Base-by-base conservation (phyloP, 352 stramenopile species). In the Peronospora belbahrii region DNA sequence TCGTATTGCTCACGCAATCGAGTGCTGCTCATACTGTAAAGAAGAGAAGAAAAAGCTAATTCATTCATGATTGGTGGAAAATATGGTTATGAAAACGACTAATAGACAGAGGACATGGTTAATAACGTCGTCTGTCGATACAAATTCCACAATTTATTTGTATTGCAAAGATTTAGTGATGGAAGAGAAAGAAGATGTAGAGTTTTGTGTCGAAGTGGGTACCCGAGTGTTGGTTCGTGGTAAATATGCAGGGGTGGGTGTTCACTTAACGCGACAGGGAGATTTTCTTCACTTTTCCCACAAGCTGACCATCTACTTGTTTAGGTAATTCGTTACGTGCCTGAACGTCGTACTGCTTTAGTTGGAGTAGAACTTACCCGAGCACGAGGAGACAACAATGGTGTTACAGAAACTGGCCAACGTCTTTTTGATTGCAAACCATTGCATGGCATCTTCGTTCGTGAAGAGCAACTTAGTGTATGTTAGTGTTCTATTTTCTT, bases 321-420 rank as follows among this genome's bases (percentile, higher is more conserved):
- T 57, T 54, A 92, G 80, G 59, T 70, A 24, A 68, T 93, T 36
- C 74, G 70, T 14, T 81, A 88, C 47, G 72, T 88, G 14, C 65
- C 78, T 1, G 57, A 73, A 19, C 59, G 65, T 8, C 73, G 51
- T 14, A 76, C 62, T 1, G 63, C 64, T 20, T 65, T 73, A 18
- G 69, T 96, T 24, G 88, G 88, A 30, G 69, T 97, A 7, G 84
- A 97, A 50, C 71, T 97, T 23, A 70, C 85, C 23, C 81, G 79
- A 11, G 67, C 83, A 17, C 54, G 64, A 8, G 88, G 88, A 13
- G 74, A 95, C 49, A 77, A 55, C 35, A 77, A 96, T 56, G 88
- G 88, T 20, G 31, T 23, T 2, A 59, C 54, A 31, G 44, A 87
- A 3, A 67, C 92, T 22, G 85, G 85, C 25, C 62, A 78, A 34